A percentile compares a stretch with the other conserved stretches of the same genome.
Evolutionary conservation across 2,329 filamentous ascomycete genomes (phyloP).

Genomic region (Claviceps maximensis): DNA sequence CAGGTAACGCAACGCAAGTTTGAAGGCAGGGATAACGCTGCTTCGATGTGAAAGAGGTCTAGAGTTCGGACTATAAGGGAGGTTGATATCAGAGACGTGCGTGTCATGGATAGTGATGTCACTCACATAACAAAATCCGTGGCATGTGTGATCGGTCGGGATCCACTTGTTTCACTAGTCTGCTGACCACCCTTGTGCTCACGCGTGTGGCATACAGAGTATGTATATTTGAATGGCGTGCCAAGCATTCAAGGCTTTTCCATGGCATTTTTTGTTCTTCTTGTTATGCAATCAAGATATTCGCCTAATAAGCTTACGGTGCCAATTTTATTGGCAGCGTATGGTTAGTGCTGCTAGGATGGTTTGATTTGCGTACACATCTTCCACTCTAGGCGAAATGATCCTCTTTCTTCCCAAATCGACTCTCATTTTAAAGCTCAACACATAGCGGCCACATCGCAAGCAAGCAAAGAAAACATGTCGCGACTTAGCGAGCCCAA

Average conservation of each 20-base stretch:
- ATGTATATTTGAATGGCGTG: too few relatives aligned
- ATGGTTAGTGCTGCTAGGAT: too few relatives aligned
- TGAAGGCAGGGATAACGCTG: not conserved
- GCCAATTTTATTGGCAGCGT: too few relatives aligned
- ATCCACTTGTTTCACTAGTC: not conserved
- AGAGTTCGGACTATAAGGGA: too few relatives aligned
- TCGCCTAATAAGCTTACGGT: too few relatives aligned
- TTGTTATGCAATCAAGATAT: too few relatives aligned
- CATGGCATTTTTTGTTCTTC: not conserved
- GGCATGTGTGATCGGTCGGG: not conserved
- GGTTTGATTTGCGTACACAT: too few relatives aligned
- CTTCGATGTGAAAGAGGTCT: not conserved
- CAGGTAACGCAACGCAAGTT: not conserved
- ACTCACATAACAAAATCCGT: slow-evolving; percentile 5
- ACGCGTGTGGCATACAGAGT: too few relatives aligned
- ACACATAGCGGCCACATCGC: too few relatives aligned
- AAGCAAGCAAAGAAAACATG: not conserved
- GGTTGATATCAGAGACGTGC: too few relatives aligned
- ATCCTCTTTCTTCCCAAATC: not conserved
- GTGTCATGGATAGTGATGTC: slow-evolving; percentile 5
- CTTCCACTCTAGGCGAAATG: not conserved
- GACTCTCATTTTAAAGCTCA: not conserved
- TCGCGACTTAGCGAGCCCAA: not conserved
- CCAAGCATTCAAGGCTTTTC: not conserved
- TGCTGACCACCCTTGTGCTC: not conserved